Evolutionary conservation across 176 grass and related monocot species (phyloP).

Genomic region (Eragrostis curvula): DNA sequence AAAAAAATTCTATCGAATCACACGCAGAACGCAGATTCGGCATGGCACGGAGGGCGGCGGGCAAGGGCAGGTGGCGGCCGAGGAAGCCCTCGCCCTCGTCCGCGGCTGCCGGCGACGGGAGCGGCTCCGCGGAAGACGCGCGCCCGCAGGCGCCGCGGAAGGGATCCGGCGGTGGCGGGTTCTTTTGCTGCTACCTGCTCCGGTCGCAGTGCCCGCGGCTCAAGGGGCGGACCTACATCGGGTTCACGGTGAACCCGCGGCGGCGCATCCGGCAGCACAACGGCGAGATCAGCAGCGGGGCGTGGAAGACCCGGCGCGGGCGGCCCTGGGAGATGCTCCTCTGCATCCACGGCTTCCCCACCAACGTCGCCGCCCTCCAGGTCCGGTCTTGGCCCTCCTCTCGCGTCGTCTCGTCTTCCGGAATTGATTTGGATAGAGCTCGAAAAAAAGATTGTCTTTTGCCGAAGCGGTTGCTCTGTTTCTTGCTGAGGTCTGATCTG

Average conservation of each 20-base stretch:
- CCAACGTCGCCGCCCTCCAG: conserved; percentile 88
- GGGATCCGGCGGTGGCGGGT: conserved; percentile 23
- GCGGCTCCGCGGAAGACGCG: neutral
- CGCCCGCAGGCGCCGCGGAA: neutral
- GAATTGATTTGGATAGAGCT: neutral
- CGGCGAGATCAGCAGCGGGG: conserved; percentile 82
- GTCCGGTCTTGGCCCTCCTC: neutral
- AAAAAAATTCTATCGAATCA: neutral
- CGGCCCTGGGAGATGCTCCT: conserved; percentile 98
- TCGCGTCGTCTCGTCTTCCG: neutral
- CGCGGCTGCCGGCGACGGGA: neutral
- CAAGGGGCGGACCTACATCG: conserved; percentile 84
- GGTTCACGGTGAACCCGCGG: conserved; percentile 90
- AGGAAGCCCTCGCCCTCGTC: neutral
- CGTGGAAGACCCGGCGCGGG: conserved; percentile 62
- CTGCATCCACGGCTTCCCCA: conserved; percentile 89
- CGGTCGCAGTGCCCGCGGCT: conserved; percentile 70
- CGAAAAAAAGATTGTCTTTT: neutral
- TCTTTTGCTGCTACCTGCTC: conserved; percentile 95
- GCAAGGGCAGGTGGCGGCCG: conserved; percentile 5
- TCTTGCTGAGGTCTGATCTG: neutral
- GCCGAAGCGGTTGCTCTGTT: neutral
- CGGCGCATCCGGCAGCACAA: conserved; percentile 96
- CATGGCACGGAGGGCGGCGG: conserved; percentile 33
- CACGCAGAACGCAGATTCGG: neutral